Percentiles rank a stretch among this genome's conserved stretches.
Conservation (phyloP, 2,329 filamentous ascomycete genomes). For the Aspergillus pseudotamarii region DNA sequence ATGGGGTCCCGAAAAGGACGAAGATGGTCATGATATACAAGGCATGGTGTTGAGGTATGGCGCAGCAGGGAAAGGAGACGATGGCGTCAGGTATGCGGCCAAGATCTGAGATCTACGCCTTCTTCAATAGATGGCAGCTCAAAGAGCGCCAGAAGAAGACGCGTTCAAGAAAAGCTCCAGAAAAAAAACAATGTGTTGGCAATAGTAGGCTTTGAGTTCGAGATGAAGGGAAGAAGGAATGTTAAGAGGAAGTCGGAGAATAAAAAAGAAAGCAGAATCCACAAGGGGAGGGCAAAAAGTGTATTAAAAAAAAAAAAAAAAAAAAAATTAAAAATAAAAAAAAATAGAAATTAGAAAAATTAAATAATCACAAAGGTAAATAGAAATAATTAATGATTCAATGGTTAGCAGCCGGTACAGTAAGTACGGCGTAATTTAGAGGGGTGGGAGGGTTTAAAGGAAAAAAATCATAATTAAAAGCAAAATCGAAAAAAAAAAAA, state of each 20-base stretch:
- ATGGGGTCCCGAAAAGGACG: constrained; percentile 41
- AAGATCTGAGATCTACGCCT: constrained; percentile 28
- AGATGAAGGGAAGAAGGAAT: constrained; percentile 24
- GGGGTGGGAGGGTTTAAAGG: constrained; percentile 6
- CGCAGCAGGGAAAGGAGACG: constrained; percentile 13
- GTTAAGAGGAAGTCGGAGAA: constrained; percentile 23
- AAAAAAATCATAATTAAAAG: constrained; percentile 11
- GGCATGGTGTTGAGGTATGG: constrained; percentile 28
- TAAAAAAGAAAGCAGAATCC: too few relatives aligned
- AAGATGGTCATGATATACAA: constrained; percentile 47
- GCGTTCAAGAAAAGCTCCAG: constrained; percentile 24
- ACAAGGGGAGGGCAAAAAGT: constrained; percentile 15
- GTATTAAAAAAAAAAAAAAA: constrained; percentile 13
- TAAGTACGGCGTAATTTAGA: constrained; percentile 17
- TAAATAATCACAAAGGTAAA: constrained; percentile 13
- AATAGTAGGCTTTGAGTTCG: constrained; percentile 22
- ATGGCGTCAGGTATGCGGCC: constrained; percentile 25
- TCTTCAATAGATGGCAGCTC: constrained; percentile 31
- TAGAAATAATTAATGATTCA: constrained; percentile 7
- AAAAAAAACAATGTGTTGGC: constrained; percentile 28
- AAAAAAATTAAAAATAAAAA: constrained; percentile 8
- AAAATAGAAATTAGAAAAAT: constrained; percentile 4
- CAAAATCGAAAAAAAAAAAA: constrained; percentile 2
- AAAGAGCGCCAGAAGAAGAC: constrained; percentile 33
- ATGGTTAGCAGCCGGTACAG: constrained; percentile 15